phyloP scores from a whole-genome alignment of 2,329 filamentous ascomycete species.

The Diaporthe amygdali region DNA sequence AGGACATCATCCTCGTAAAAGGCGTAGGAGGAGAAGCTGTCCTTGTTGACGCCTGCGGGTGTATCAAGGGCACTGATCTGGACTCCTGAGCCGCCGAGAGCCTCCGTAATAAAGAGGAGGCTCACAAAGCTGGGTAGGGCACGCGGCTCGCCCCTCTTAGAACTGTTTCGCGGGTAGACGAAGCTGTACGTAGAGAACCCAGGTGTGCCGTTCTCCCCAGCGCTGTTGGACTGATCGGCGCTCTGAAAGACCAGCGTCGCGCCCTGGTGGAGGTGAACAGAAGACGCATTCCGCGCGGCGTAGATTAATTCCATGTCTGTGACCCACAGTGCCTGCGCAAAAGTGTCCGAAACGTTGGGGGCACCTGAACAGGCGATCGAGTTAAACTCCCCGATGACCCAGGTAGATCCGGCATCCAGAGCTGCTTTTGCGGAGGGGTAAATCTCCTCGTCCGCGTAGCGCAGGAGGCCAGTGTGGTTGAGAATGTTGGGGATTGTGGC shows the following conservation, averaged over 20 bases:
- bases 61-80: not conserved
- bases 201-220: not conserved
- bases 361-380: constrained; percentile 44
- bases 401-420: not conserved
- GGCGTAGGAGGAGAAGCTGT: constrained; percentile 1
- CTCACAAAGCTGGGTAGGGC: constrained; percentile 4
- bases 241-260: constrained; percentile 8
- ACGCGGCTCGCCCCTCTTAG: not conserved
- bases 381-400: constrained; percentile 45
- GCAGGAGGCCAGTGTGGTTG: not conserved
- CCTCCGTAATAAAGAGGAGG: constrained; percentile 9
- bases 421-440: not conserved
- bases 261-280: constrained; percentile 39
- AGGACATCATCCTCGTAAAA: not conserved
- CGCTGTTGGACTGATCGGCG: constrained; percentile 1
- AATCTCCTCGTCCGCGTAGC: constrained; percentile 8
- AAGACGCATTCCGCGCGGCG: constrained; percentile 41
- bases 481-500: constrained; percentile 3
- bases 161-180: constrained; percentile 12
- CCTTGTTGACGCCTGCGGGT: not conserved
- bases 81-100: not conserved
- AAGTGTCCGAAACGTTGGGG: constrained; percentile 45
- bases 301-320: constrained; percentile 43
- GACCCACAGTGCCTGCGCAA: constrained; percentile 45
- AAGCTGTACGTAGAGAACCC: constrained; percentile 7